Evolutionary conservation across 2,329 filamentous ascomycete species (phyloP).

Genomic region (Curvularia eragrostidis): DNA sequence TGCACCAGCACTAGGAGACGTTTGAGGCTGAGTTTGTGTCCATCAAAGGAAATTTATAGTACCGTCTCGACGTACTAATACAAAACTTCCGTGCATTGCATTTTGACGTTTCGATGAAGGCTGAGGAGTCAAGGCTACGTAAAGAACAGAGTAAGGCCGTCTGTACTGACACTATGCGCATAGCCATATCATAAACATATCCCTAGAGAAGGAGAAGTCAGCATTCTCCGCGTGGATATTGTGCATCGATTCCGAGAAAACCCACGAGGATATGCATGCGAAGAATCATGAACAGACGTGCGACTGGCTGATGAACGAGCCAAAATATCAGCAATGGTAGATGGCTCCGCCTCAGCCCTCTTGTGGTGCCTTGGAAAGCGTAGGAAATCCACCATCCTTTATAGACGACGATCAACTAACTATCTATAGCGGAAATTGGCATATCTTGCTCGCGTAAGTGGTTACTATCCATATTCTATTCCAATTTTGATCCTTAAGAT

Average conservation of each 20-base stretch:
- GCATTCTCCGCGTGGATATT: constrained; percentile 30
- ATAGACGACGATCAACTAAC: constrained; percentile 4
- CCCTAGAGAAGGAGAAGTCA: constrained; percentile 21
- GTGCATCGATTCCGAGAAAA: constrained; percentile 27
- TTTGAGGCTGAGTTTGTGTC: constrained; percentile 26
- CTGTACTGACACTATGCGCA: background rate
- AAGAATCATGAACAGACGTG: constrained; percentile 28
- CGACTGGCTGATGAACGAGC: constrained; percentile 24
- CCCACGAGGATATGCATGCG: constrained; percentile 23
- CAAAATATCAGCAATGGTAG: constrained; percentile 26
- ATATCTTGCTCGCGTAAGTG: constrained; percentile 32
- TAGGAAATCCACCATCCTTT: constrained; percentile 7
- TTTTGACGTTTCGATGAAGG: constrained; percentile 12
- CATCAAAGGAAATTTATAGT: constrained; percentile 23
- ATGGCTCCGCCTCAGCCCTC: constrained; percentile 14
- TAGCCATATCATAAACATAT: background rate
- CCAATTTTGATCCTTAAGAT: background rate
- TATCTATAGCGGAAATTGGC: constrained; percentile 28
- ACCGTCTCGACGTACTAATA: constrained; percentile 23
- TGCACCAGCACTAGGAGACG: constrained; percentile 32
- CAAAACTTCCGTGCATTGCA: constrained; percentile 25
- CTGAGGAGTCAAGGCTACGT: constrained; percentile 5
- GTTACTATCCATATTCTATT: background rate
- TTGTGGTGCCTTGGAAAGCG: constrained; percentile 35
- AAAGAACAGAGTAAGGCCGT: constrained; percentile 6